These are phyloP conservation scores for Xerocomellus intermedius DNA, from an alignment of 768 basidiomycete species.

Conservation along the genomic window DNA sequence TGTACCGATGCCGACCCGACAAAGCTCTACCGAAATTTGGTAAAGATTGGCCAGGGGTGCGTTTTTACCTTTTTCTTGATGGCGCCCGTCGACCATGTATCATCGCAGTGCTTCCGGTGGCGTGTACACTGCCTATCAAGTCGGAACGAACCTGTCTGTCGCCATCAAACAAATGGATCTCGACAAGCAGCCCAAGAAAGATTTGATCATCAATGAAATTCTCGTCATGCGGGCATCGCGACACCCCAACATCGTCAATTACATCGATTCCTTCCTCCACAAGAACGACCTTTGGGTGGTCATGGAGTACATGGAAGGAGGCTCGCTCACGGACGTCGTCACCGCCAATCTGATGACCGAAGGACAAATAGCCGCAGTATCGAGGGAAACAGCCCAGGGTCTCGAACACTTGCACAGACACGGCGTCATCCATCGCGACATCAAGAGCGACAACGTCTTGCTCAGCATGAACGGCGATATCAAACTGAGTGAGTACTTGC, in stretches of 20 bases:
- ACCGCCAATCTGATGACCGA: conserved; percentile 92
- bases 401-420: conserved; percentile 93
- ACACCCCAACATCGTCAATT: conserved; percentile 99
- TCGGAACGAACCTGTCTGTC: conserved; percentile 89
- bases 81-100: conserved; percentile 2
- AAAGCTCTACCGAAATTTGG: conserved; percentile 83
- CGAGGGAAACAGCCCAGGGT: conserved; percentile 89
- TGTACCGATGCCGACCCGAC: conserved; percentile 99
- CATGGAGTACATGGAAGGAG: conserved; percentile 99
- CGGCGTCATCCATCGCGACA: conserved; percentile 97
- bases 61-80: conserved; percentile 24
- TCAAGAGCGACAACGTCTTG: conserved; percentile 98
- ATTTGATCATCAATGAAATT: conserved; percentile 99
- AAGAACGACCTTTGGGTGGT: conserved; percentile 99
- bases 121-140: conserved; percentile 97
- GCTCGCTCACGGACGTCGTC: conserved; percentile 90
- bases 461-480: conserved; percentile 93
- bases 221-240: conserved; percentile 96
- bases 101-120: conserved; percentile 84
- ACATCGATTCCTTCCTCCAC: conserved; percentile 96
- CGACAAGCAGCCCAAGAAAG: conserved; percentile 99
- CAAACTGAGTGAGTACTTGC: conserved; percentile 83
- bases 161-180: conserved; percentile 99
- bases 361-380: conserved; percentile 97
- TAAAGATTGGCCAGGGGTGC: conserved; percentile 98